phyloP scores from a whole-genome alignment of 2,329 filamentous ascomycete species.

The Incumbomyces lentus region DNA sequence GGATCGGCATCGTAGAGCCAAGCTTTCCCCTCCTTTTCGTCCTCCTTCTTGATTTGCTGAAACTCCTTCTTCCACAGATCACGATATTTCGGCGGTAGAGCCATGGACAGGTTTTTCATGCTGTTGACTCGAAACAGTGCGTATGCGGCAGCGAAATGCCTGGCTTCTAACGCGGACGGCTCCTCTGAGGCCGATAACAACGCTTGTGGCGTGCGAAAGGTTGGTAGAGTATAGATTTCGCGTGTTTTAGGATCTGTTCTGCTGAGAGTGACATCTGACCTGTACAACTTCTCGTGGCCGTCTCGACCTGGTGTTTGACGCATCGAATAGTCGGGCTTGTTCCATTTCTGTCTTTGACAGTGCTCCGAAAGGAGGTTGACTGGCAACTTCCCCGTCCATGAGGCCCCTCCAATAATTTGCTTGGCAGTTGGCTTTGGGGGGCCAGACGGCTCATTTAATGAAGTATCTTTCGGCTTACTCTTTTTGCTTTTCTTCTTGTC shows the following conservation, averaged over 20 bases:
- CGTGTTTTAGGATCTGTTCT: slow-evolving; percentile 69
- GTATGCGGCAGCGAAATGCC: slow-evolving; percentile 87
- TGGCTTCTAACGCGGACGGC: slow-evolving; percentile 75
- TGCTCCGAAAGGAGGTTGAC: slow-evolving; percentile 89
- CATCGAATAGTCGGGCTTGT: slow-evolving; percentile 82
- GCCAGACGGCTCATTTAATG: slow-evolving; percentile 24
- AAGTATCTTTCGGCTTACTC: slow-evolving; percentile 19
- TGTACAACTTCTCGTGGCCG: slow-evolving; percentile 44
- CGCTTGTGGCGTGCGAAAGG: slow-evolving; percentile 68
- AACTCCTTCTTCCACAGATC: slow-evolving; percentile 87
- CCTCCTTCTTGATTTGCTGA: slow-evolving; percentile 66
- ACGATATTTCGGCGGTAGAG: slow-evolving; percentile 81
- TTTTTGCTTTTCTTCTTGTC: slow-evolving; percentile 15
- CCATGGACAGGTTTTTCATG: slow-evolving; percentile 92
- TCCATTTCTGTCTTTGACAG: slow-evolving; percentile 93
- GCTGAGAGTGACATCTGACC: slow-evolving; percentile 70
- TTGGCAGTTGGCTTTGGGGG: slow-evolving; percentile 46
- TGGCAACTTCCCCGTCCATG: slow-evolving; percentile 94
- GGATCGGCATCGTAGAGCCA: slow-evolving; percentile 97
- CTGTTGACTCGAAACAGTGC: slow-evolving; percentile 83
- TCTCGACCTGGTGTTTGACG: slow-evolving; percentile 42
- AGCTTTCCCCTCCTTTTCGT: slow-evolving; percentile 62
- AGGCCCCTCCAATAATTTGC: slow-evolving; percentile 84
- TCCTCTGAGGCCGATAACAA: slow-evolving; percentile 67
- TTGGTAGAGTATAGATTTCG: slow-evolving; percentile 62